Percentiles rank a stretch among this genome's conserved stretches.
These are phyloP conservation scores for Metarhizium robertsii DNA, from an alignment of 2,329 filamentous ascomycete genomes.

Conservation along the genomic window DNA sequence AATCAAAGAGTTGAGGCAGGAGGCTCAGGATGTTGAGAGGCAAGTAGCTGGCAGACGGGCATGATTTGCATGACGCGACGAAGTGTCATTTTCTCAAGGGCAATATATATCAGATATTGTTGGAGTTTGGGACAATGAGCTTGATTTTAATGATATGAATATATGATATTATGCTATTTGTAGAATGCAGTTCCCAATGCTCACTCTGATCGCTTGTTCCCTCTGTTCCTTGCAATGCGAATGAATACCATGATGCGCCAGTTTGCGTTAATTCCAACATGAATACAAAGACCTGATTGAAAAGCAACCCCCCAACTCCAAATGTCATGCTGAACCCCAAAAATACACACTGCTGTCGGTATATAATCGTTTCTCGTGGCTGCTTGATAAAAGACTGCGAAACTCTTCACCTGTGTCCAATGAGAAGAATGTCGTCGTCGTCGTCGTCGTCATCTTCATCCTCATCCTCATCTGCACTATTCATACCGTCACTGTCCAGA, in stretches of 20 bases:
- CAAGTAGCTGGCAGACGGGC: constrained; percentile 12
- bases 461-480: constrained; percentile 38
- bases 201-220: background rate
- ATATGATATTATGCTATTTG: background rate
- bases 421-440: constrained; percentile 39
- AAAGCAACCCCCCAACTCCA: background rate
- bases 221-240: background rate
- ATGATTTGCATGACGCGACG: background rate
- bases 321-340: background rate
- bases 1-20: constrained; percentile 49
- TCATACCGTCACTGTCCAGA: constrained; percentile 14
- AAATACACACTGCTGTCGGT: background rate
- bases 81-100: background rate
- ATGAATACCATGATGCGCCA: background rate
- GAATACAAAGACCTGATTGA: background rate
- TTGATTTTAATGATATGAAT: background rate
- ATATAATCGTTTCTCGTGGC: background rate
- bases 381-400: background rate
- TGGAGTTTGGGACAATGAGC: background rate
- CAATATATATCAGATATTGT: background rate
- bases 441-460: constrained; percentile 35
- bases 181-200: background rate
- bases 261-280: background rate
- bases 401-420: constrained; percentile 36
- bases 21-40: constrained; percentile 39